Evolutionary conservation across 169 alveolate species (phyloP).

Genomic region (Plasmodium vivax): DNA sequence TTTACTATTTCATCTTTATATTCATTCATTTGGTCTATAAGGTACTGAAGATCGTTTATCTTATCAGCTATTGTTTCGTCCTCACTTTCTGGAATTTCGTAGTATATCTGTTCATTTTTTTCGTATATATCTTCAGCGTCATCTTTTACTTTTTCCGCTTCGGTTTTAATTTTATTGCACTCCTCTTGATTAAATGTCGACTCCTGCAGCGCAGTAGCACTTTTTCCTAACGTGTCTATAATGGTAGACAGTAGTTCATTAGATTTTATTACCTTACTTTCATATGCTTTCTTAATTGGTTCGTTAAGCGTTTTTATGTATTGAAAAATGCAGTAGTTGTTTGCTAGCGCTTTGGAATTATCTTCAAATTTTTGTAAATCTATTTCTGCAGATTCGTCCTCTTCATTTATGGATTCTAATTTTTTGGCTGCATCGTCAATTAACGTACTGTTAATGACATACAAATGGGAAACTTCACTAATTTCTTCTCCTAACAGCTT

Average conservation of each 20-base stretch:
- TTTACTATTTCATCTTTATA: background rate
- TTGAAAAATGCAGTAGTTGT: background rate
- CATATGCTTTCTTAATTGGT: background rate
- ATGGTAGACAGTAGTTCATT: background rate
- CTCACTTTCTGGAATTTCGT: background rate
- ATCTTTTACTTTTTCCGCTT: background rate
- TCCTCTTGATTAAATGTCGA: background rate
- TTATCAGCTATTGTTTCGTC: background rate
- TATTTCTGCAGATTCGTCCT: background rate
- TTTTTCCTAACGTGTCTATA: background rate
- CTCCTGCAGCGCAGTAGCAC: background rate
- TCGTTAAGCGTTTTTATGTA: background rate
- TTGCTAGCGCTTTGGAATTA: background rate
- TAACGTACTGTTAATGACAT: background rate
- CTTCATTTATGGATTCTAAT: background rate
- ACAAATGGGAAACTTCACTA: background rate
- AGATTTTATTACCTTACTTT: background rate
- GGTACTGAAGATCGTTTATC: background rate
- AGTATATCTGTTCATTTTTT: background rate
- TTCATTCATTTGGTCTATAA: background rate
- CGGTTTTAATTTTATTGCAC: background rate
- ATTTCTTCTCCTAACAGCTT: slow-evolving; percentile 14
- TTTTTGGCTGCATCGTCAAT: background rate
- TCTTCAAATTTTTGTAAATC: background rate
- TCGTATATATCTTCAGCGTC: background rate